Percentiles rank a stretch among this genome's conserved stretches.
Conservation (phyloP, 73 alveolate species). For the Tetrahymena elliotti region DNA sequence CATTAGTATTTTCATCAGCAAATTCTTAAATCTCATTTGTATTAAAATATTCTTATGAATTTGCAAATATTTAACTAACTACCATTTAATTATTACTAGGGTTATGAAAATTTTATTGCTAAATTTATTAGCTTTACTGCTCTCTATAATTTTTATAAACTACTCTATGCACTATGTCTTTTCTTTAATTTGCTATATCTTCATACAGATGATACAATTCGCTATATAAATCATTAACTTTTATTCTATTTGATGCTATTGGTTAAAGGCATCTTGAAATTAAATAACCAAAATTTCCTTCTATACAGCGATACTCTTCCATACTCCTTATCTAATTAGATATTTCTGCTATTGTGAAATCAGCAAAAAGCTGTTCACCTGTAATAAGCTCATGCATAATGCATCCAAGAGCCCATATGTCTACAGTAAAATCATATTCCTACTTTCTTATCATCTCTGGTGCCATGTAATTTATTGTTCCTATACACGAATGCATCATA, state of each 20-base stretch:
- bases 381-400: conserved; percentile 6
- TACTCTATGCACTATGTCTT: neutral
- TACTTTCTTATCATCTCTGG: conserved; percentile 15
- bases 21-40: neutral
- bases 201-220: neutral
- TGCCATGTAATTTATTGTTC: conserved; percentile 28
- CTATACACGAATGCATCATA: neutral
- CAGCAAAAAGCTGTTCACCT: neutral
- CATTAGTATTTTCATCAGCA: neutral
- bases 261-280: neutral
- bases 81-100: neutral
- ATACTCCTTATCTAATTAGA: neutral
- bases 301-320: neutral
- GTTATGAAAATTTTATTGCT: neutral
- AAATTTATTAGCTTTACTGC: neutral
- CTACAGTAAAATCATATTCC: neutral
- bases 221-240: neutral
- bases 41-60: neutral
- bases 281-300: neutral
- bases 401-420: conserved; percentile 27
- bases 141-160: neutral
- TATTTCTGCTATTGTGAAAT: neutral
- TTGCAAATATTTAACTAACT: neutral
- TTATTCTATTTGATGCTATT: neutral
- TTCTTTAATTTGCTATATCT: neutral